A percentile compares a stretch with the other conserved stretches of the same genome.
Evolutionary conservation across 345 rosid genomes (phyloP).

Genomic region (Tarenaya hassleriana): DNA sequence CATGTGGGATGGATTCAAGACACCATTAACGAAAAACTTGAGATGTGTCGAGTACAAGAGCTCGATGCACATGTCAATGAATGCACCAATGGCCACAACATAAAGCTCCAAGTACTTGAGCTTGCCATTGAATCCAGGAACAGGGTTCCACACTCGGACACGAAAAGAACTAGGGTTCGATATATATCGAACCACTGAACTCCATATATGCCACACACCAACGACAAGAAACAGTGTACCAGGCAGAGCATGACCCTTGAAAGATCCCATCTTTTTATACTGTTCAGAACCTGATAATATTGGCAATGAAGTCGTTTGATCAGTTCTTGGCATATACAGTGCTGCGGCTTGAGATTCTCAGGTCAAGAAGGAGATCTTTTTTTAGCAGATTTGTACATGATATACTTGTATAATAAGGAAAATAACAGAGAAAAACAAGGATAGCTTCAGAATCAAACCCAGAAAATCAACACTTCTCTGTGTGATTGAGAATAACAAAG

Average conservation of each 20-base stretch:
- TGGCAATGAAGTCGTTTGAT: not conserved
- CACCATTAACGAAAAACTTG: constrained; percentile 65
- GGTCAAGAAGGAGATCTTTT: not conserved
- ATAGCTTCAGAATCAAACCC: not conserved
- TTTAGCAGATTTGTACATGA: not conserved
- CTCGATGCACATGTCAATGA: constrained; percentile 79
- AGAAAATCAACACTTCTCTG: too few relatives aligned
- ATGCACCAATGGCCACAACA: constrained; percentile 61
- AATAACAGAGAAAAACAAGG: constrained; percentile 5
- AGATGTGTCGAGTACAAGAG: constrained; percentile 91
- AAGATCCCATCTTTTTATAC: constrained; percentile 67
- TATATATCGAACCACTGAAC: constrained; percentile 50
- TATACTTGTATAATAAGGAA: not conserved
- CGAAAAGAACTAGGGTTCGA: constrained; percentile 62
- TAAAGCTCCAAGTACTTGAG: constrained; percentile 79
- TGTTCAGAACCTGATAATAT: constrained; percentile 17
- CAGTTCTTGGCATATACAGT: constrained; percentile 1
- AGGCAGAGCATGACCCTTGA: constrained; percentile 85
- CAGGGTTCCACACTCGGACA: constrained; percentile 81
- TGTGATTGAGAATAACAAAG: too few relatives aligned
- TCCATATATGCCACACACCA: constrained; percentile 87
- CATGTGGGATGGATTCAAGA: constrained; percentile 78
- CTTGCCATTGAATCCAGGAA: constrained; percentile 73
- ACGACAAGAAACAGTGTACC: constrained; percentile 73
- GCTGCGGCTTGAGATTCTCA: constrained; percentile 11